Evolutionary conservation across 176 grass and related monocot species (phyloP), one percentile per base, ranked within the genome.

Genomic region (Lolium perenne): DNA sequence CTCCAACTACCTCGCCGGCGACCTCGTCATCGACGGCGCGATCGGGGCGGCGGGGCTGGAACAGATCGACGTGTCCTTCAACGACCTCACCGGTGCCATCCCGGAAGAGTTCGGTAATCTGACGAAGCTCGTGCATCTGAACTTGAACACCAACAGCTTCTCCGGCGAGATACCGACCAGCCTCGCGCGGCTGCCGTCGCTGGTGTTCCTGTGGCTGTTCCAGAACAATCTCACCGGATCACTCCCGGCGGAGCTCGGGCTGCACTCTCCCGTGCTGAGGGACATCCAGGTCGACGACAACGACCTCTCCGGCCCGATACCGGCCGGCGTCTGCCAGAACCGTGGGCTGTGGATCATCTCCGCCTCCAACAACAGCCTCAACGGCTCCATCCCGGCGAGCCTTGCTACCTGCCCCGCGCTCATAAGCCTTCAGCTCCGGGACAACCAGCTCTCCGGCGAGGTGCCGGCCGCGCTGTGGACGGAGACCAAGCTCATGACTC

Each of bases 161-260:
- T 80, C 88, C 41, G 94, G 97, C 56, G 82, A 86, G 64, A 91
- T 98, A 80, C 97, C 97, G 10, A n/a, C 10, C 3, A 88, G 76
- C 82, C 76, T 94, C 5, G 94, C 88, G 1, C 58, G 38, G 80
- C 81, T 98, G 4, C 86, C 86, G 1, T 76, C 77, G 9, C 38
- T 98, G 88, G 47, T 17, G 0, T 70, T 83, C 4, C n/a, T 98
- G n/a, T 70, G 56, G 40, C 32, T 98, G 9, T 96, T 49, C 66
- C 2, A 46, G 0, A 98, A 98, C 65, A 83, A 57, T 0, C 81
- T 98, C 38, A 85, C 82, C 3, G 97, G 97, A 4, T 5, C 69
- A 45, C 56, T 98, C 1, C 97, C 97, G 25, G 79, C 90, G 57
- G 84, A 91, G 82, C 75, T 98, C 57, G 97, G 97, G 0, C 88